Base-by-base conservation (phyloP, 2,329 filamentous ascomycete genomes). In the Cladosporium sp. region DNA sequence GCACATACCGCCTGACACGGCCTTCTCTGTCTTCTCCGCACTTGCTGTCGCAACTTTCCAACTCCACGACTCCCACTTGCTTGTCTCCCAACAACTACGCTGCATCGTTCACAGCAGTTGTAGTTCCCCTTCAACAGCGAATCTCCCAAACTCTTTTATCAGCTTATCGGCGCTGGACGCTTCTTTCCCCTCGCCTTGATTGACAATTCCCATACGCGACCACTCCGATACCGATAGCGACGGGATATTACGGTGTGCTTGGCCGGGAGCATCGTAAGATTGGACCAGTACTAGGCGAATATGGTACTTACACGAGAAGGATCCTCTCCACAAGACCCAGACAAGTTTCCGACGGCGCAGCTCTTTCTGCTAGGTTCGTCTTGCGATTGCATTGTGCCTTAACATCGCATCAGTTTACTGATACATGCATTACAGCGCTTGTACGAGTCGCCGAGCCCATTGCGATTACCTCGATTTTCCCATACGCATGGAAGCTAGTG, bases 381-480 rank as follows among this genome's bases (percentile, higher is more conserved):
- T n/a, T n/a, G n/a, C n/a, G n/a, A n/a, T n/a, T n/a, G n/a, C n/a
- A n/a, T n/a, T n/a, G n/a, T 3, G 17, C 34, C 19, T 8, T 22
- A 24, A n/a, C 17, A 27, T 39, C 30, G 13, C 7, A n/a, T 11
- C 22, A 27, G 9, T 15, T 17, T 30, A 13, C n/a, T n/a, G n/a
- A n/a, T n/a, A n/a, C n/a, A n/a, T n/a, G n/a, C n/a, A n/a, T 9
- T 18, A 24, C 61, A 95, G 90, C 89, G 68, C 89, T 96, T 76
- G 91, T 95, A 65, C 89, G 91, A 56, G 82, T 96, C 59, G 88
- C 90, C 47, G 91, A 96, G 70, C 91, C 91, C 18, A 92, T 96
- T 61, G 90, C 91, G 44, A 80, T 96, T 57, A 96, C 90, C 1
- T 93, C 88, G 64, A 93, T 96, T 69, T 95, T 92, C 62, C 91